phyloP scores from a whole-genome alignment of 129 eudicot species.

The Kitagawia praeruptora region DNA sequence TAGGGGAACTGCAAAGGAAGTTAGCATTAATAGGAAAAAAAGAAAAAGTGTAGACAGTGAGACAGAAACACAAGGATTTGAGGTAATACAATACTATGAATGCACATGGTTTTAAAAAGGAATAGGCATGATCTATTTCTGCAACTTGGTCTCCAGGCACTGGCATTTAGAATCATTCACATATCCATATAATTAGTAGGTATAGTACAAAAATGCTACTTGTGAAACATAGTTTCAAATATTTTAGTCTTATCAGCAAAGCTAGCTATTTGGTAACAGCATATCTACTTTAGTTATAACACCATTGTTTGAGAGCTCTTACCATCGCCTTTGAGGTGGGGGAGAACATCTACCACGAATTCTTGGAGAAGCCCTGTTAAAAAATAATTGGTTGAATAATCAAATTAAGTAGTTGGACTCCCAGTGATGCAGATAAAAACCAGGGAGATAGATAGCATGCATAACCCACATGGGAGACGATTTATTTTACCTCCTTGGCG shows the following conservation, averaged over 20 bases:
- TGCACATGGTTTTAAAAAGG: background rate
- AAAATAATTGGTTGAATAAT: conserved; percentile 11
- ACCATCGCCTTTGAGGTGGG: conserved; percentile 78
- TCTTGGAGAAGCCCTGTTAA: conserved; percentile 58
- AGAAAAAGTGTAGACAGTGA: background rate
- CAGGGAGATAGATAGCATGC: background rate
- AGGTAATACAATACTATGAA: background rate
- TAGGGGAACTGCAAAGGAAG: conserved; percentile 28
- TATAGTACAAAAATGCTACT: background rate
- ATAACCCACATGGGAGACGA: conserved; percentile 55
- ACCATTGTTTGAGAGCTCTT: conserved; percentile 10
- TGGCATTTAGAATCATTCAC: background rate
- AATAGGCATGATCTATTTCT: background rate
- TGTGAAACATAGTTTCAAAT: background rate
- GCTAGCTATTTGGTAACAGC: background rate
- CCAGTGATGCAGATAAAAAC: background rate
- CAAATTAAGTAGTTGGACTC: no score
- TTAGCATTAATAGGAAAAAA: background rate
- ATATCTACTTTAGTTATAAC: background rate
- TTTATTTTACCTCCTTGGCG: conserved; percentile 29
- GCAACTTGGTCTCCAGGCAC: background rate
- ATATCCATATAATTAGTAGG: background rate
- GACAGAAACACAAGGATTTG: background rate
- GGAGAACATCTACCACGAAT: conserved; percentile 82
- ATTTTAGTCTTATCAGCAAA: background rate